Evolutionary conservation across 179 eudicot species (phyloP).

Genomic region (Actinidia polygama): DNA sequence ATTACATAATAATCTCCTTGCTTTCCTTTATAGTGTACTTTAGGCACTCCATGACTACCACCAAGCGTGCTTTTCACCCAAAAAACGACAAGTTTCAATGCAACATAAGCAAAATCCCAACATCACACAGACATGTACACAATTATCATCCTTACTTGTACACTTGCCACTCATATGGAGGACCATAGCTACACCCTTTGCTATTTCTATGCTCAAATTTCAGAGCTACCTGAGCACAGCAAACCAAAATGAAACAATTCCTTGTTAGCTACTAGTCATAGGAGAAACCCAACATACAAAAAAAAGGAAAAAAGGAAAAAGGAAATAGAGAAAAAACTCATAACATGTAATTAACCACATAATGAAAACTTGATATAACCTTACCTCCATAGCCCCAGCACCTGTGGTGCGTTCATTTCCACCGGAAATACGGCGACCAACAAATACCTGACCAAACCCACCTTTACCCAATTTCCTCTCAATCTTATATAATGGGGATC

Average conservation of each 20-base stretch:
- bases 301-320: neutral
- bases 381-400: constrained; percentile 81
- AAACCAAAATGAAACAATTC: neutral
- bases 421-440: constrained; percentile 75
- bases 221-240: constrained; percentile 68
- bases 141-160: constrained; percentile 62
- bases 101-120: neutral
- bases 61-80: constrained; percentile 72
- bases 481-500: constrained; percentile 73
- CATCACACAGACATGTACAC: neutral
- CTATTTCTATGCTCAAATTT: constrained; percentile 92
- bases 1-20: constrained; percentile 91
- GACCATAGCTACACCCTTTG: constrained; percentile 92
- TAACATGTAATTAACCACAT: neutral
- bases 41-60: constrained; percentile 88
- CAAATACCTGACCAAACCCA: constrained; percentile 93
- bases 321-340: neutral
- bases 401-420: constrained; percentile 67
- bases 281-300: neutral
- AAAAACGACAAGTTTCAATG: constrained; percentile 2
- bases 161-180: constrained; percentile 96
- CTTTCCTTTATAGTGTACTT: constrained; percentile 85
- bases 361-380: neutral
- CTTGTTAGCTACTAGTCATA: neutral
- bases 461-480: constrained; percentile 90